Conservation (phyloP, 352 stramenopile species). For the Globisporangium acanthophoron region DNA sequence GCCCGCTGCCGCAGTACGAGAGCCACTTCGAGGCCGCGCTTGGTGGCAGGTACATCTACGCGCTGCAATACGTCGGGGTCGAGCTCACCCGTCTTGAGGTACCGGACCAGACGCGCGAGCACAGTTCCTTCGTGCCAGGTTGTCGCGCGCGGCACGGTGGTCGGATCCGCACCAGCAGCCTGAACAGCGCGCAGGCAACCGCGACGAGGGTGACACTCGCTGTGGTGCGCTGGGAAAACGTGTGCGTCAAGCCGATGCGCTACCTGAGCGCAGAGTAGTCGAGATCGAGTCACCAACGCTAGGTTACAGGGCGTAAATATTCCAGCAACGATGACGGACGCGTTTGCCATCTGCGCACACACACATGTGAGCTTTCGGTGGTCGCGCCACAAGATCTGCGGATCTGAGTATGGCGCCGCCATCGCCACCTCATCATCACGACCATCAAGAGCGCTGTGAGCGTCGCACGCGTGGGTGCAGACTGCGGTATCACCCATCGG, state of each 20-base stretch:
- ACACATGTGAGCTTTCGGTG: no score
- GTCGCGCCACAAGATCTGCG: no score
- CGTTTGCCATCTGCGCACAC: no score
- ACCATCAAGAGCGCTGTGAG: no score
- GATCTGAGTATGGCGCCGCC: no score
- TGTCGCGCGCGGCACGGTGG: slow-evolving; percentile 14
- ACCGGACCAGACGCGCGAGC: background rate
- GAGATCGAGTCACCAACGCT: no score
- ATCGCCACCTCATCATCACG: no score
- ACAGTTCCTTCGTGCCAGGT: background rate
- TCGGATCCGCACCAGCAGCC: slow-evolving; percentile 12
- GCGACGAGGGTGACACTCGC: slow-evolving; percentile 23
- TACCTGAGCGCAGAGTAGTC: background rate
- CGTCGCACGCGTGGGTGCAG: no score
- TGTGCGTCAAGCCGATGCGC: background rate
- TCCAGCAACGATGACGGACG: no score
- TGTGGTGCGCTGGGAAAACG: slow-evolving; percentile 25
- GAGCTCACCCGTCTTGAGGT: slow-evolving; percentile 11
- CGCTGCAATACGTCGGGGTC: slow-evolving; percentile 22
- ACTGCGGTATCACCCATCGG: no score
- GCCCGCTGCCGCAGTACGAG: slow-evolving; percentile 19
- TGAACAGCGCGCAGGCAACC: slow-evolving; percentile 21
- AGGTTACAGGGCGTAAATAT: no score
- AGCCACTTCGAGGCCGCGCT: slow-evolving; percentile 5
- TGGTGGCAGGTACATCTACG: slow-evolving; percentile 8